Evolutionary conservation across 2,329 filamentous ascomycete species (phyloP).

Genomic region (Colletotrichum sp.): DNA sequence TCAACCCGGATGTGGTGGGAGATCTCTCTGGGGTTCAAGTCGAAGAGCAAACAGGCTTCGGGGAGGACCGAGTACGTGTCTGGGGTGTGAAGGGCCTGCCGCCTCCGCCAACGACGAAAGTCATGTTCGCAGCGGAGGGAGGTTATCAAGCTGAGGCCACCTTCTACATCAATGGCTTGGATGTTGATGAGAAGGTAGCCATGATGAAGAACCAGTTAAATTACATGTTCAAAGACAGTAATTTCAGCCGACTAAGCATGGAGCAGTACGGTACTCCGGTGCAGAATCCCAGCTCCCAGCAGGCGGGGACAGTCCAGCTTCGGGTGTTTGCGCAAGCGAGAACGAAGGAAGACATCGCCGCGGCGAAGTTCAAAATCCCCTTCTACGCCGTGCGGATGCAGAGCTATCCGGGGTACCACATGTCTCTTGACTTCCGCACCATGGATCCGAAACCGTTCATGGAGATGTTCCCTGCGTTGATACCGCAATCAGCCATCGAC

Average conservation of each 20-base stretch:
- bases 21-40: constrained; percentile 39
- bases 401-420: constrained; percentile 46
- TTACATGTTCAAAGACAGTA: constrained; percentile 28
- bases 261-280: constrained; percentile 27
- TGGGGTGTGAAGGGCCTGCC: constrained; percentile 44
- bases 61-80: constrained; percentile 40
- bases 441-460: constrained; percentile 47
- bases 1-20: constrained; percentile 53
- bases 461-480: constrained; percentile 44
- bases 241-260: constrained; percentile 40
- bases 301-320: constrained; percentile 25
- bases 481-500: constrained; percentile 30
- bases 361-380: constrained; percentile 30
- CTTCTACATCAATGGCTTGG: constrained; percentile 17
- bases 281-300: constrained; percentile 25
- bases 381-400: constrained; percentile 45
- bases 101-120: constrained; percentile 55
- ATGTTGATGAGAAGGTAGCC: constrained; percentile 23
- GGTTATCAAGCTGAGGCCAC: constrained; percentile 48
- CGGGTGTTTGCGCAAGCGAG: constrained; percentile 29
- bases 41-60: constrained; percentile 29
- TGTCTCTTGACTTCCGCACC: constrained; percentile 47
- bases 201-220: constrained; percentile 27
- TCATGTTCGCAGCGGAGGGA: constrained; percentile 53
- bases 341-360: constrained; percentile 25